Base-by-base conservation (phyloP, 768 basidiomycete species). In the Ramaria sp. region DNA sequence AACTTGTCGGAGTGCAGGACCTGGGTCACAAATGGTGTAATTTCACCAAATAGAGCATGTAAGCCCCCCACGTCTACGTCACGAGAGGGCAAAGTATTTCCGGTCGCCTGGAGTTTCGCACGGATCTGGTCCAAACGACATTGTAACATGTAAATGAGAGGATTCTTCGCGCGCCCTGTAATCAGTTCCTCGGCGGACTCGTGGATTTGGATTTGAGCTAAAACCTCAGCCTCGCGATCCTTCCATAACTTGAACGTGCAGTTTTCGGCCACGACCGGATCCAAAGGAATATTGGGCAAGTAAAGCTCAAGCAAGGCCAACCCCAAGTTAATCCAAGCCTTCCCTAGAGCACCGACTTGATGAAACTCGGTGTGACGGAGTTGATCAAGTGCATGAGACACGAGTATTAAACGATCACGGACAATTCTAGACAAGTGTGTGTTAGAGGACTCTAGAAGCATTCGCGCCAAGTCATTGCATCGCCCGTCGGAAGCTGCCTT, bases 251-350 rank as follows among this genome's bases (percentile, higher is more conserved):
- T 67, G 1, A 64, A 63, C 0, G 72, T 70, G 49, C 72, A 78
- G 51, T 72, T 75, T 54, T 82, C 75, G 34, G 84, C 77, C 22
- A 82, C 82, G 7, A 84, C 82, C 27, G 96, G 96, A 67, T 99
- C 96, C 50, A 97, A 70, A 2, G 94, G 91, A 1, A 80, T 71
- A 66, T 91, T 79, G 0, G 96, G 92, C 39, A 98, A 75, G 64
- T 86, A 85, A 19, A 94, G 76, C 3, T 84, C 74, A 22, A 91
- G 66, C 24, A 93, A 68, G 54, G 83, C 61, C 17, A 74, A 75
- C 46, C 79, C 76, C 50, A 88, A 65, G 1, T 76, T 77, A 33
- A 90, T 71, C 82, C 86, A 94, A n/a, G 55, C 55, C 9, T 37
- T 46, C 47, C 46, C 55, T 11, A 39, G 10, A 20, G 13, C 49